These are phyloP conservation scores for Epichloe scottii DNA, from an alignment of 2,329 filamentous ascomycete genomes.

Conservation along the genomic window DNA sequence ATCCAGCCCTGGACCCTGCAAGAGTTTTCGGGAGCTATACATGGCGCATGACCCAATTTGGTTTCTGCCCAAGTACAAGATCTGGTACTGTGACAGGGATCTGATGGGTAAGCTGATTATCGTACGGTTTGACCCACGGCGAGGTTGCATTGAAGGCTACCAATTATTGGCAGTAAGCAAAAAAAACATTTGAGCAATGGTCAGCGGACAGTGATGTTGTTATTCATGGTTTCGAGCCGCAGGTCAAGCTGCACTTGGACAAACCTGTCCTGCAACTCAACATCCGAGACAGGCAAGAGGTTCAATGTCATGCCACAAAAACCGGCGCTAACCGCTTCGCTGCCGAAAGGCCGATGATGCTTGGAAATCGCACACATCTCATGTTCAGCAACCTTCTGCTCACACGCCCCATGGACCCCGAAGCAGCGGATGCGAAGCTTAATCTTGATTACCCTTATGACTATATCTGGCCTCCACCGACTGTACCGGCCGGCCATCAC, in stretches of 20 bases:
- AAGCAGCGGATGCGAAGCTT: constrained; percentile 21
- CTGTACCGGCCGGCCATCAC: constrained; percentile 51
- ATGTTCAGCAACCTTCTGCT: constrained; percentile 59
- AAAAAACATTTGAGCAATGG: constrained; percentile 49
- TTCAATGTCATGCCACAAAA: constrained; percentile 10
- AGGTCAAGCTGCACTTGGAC: constrained; percentile 59
- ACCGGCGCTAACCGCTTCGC: constrained; percentile 28
- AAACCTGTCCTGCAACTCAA: constrained; percentile 54
- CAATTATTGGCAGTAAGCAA: constrained; percentile 55
- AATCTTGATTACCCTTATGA: constrained; percentile 29
- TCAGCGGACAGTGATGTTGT: constrained; percentile 49
- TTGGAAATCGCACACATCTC: constrained; percentile 31
- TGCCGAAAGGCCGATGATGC: constrained; percentile 39
- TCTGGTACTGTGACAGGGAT: constrained; percentile 74
- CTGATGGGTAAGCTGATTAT: constrained; percentile 65
- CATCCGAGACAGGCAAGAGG: constrained; percentile 12
- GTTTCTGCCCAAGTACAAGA: constrained; percentile 68
- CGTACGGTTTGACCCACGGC: constrained; percentile 59
- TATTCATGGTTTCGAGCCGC: constrained; percentile 61
- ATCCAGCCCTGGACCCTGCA: constrained; percentile 41
- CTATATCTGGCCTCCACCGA: constrained; percentile 63
- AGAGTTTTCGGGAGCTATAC: constrained; percentile 60
- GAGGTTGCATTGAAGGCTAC: constrained; percentile 70
- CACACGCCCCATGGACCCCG: constrained; percentile 35
- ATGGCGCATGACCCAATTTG: constrained; percentile 65